phyloP scores from a whole-genome alignment of 768 basidiomycete species.

The Paxillus ammoniavirescens region DNA sequence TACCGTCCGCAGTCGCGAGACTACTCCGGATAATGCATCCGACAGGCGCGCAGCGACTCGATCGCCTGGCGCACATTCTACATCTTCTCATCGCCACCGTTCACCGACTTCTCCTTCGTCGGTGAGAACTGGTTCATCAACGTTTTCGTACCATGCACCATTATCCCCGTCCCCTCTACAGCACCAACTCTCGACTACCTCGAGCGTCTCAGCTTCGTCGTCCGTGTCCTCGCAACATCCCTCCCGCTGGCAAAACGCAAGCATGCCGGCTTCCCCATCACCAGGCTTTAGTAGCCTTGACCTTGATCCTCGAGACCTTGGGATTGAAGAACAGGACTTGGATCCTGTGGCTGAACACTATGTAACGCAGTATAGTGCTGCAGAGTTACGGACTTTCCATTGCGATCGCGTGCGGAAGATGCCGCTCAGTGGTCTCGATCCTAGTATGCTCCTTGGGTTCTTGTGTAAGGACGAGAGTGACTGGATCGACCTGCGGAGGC shows the following conservation, averaged over 20 bases:
- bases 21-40: constrained; percentile 31
- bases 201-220: constrained; percentile 26
- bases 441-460: constrained; percentile 97
- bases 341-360: constrained; percentile 61
- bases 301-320: constrained; percentile 39
- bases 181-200: constrained; percentile 54
- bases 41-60: constrained; percentile 24
- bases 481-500: constrained; percentile 75
- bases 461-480: constrained; percentile 79
- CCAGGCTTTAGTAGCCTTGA: constrained; percentile 26
- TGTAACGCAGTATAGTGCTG: constrained; percentile 64
- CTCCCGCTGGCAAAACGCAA: constrained; percentile 28
- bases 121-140: constrained; percentile 46
- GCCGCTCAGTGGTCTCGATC: constrained; percentile 86
- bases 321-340: constrained; percentile 29
- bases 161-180: constrained; percentile 65
- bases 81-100: constrained; percentile 31
- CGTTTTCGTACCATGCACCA: constrained; percentile 57
- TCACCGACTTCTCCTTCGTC: constrained; percentile 51
- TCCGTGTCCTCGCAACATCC: constrained; percentile 32
- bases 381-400: constrained; percentile 88
- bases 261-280: constrained; percentile 17
- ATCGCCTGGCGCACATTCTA: constrained; percentile 22
- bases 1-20: constrained; percentile 23
- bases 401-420: constrained; percentile 97